Conservation (phyloP, 345 rosid species). For the Triadica sebifera region DNA sequence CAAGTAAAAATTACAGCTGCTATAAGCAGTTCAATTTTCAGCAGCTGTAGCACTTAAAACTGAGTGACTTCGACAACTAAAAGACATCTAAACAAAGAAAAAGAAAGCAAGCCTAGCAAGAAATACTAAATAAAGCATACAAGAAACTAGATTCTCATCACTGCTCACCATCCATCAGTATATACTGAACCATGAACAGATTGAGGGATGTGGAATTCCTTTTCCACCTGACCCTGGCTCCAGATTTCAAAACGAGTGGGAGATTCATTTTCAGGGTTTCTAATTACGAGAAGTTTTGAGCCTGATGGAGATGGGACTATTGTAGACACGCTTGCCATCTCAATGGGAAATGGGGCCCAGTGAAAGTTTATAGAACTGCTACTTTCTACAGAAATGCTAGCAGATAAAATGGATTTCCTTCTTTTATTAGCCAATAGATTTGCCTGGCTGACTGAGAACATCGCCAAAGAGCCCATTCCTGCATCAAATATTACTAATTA, state of each 20-base stretch:
- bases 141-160: neutral
- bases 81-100: neutral
- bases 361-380: conserved; percentile 43
- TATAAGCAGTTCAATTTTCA: no score
- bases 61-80: conserved; percentile 5
- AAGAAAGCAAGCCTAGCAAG: neutral
- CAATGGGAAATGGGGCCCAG: conserved; percentile 85
- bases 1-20: neutral
- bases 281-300: conserved; percentile 65
- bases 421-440: conserved; percentile 74
- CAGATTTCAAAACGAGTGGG: conserved; percentile 84
- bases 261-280: conserved; percentile 77
- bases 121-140: conserved; percentile 1
- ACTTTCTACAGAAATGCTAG: conserved; percentile 48
- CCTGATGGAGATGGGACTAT: conserved; percentile 88
- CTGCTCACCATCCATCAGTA: conserved; percentile 74
- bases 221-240: conserved; percentile 70
- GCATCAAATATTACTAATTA: conserved; percentile 14
- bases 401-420: conserved; percentile 55
- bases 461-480: conserved; percentile 57
- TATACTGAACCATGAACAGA: conserved; percentile 82
- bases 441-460: conserved; percentile 78
- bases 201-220: conserved; percentile 73
- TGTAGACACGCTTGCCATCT: conserved; percentile 70
- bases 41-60: neutral